Percentiles rank a stretch among this genome's conserved stretches.
Conservation (phyloP, 1,284 basidiomycete species). For the Papiliotrema fonsecae region DNA sequence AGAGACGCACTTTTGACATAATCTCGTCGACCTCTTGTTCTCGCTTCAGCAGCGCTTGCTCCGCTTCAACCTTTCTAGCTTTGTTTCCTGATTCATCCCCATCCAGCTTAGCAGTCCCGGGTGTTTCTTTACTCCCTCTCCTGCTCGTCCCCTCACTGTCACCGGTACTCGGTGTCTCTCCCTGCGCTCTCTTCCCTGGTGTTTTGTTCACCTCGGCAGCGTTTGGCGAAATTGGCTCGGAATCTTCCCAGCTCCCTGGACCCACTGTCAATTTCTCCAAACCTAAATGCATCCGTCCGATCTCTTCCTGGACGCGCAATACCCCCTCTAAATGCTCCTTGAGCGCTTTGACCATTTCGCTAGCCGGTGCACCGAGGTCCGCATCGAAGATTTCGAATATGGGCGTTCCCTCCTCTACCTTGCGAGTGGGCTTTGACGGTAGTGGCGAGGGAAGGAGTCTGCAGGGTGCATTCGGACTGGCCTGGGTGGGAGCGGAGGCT, state of each 20-base stretch:
- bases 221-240: no score
- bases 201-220: neutral
- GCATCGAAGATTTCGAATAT: constrained; percentile 37
- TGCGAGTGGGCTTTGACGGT: neutral
- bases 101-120: constrained; percentile 2
- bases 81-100: constrained; percentile 1
- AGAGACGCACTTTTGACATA: constrained; percentile 24
- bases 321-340: constrained; percentile 28
- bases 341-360: constrained; percentile 21
- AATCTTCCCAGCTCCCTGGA: constrained; percentile 2
- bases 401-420: constrained; percentile 11
- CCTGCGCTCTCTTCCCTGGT: neutral
- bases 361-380: constrained; percentile 13
- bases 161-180: neutral
- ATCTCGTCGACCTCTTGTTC: constrained; percentile 34
- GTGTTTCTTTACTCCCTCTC: neutral
- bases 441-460: constrained; percentile 1
- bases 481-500: constrained; percentile 13
- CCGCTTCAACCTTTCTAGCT: no score
- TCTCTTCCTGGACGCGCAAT: constrained; percentile 27
- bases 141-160: neutral
- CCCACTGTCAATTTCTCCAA: constrained; percentile 20
- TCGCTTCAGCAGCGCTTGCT: constrained; percentile 10
- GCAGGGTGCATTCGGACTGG: neutral
- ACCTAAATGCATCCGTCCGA: constrained; percentile 29